Evolutionary conservation across 169 alveolate species (phyloP), one percentile per base, ranked within the genome.

Genomic region (Plasmodium vivax): DNA sequence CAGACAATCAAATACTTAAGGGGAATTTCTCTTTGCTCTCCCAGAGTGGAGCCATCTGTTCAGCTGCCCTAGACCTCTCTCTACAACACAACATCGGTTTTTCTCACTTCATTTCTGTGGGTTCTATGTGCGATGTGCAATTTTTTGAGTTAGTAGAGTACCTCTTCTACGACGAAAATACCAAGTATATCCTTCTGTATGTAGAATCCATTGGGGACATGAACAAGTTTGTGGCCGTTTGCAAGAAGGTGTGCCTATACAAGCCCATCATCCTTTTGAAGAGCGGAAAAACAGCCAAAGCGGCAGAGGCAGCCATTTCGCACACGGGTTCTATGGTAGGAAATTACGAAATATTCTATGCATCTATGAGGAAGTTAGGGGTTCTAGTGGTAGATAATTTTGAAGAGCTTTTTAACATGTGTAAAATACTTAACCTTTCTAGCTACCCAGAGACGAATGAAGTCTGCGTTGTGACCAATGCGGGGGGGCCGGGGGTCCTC

Each of bases 321-420:
- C 98, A 97, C 90, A 97, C 98, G 3, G 98, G 98, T 41, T 92
- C 97, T 83, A 84, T 97, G 82, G 96, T 97, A 5, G 98, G 98
- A 16, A 94, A 95, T 90, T 94, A 97, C 88, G 97, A 96, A 68
- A 94, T 94, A 34, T 92, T 97, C 54, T 96, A 95, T 80, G 96
- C 97, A 30, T 96, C 97, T n/a, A 83, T 97, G 92, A 91, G 88
- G 93, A 91, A 96, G 79, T 82, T 94, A 27, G 98, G 98, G 30
- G 97, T 96, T 62, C 82, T 96, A 34, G 96, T 95, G 2, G 98
- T 94, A 41, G 96, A 93, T 41, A 82, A 93, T 94, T 96, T 97
- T 54, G 96, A 95, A 41, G 98, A 97, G 83, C 84, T 97, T 82
- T 95, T 96, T 80, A 95, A 96, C 43, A 87, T 93, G 95, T 96